phyloP scores from a whole-genome alignment of 331 rosid species.

The Dryas integrifolia region DNA sequence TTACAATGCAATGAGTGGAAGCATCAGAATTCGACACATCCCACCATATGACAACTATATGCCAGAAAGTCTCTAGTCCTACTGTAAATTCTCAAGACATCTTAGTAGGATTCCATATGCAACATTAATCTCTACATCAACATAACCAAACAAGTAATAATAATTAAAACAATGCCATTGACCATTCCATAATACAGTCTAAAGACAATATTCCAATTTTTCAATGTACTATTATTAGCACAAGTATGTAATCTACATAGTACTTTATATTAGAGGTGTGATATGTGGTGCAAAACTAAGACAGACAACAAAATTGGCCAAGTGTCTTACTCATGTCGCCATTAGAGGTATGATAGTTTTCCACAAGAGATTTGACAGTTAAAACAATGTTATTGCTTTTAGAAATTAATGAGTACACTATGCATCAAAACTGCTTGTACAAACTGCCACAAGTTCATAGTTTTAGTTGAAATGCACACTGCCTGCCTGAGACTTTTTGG shows the following conservation, averaged over 20 bases:
- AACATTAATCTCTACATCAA: conserved; percentile 5
- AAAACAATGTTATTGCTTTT: background rate
- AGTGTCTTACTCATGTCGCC: background rate
- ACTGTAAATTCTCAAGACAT: background rate
- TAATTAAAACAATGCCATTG: background rate
- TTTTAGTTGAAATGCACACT: background rate
- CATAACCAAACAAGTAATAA: background rate
- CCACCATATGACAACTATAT: background rate
- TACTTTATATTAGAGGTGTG: background rate
- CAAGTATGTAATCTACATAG: background rate
- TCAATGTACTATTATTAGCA: background rate
- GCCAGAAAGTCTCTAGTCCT: conserved; percentile 5
- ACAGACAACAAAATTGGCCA: background rate
- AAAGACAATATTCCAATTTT: background rate
- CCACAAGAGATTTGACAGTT: background rate
- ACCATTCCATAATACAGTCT: background rate
- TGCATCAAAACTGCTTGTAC: background rate
- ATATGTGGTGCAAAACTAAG: background rate
- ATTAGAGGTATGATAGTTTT: background rate
- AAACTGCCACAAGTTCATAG: background rate
- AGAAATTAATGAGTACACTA: background rate
- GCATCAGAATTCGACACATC: background rate
- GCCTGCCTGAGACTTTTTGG: background rate
- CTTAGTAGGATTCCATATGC: background rate
- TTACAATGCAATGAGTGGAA: background rate